Conservation (phyloP, 1,284 basidiomycete genomes). For the Psilocybe mexicana region DNA sequence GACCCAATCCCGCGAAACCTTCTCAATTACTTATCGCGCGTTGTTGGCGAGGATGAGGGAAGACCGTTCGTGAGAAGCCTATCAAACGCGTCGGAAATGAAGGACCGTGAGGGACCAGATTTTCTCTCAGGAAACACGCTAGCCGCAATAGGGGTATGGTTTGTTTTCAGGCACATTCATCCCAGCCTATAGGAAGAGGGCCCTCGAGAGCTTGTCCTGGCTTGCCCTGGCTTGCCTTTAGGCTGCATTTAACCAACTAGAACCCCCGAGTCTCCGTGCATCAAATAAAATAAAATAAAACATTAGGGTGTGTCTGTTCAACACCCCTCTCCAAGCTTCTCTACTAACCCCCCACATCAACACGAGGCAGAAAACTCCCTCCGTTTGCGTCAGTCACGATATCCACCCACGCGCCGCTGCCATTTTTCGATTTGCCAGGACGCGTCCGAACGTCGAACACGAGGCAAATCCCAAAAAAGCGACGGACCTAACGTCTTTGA, state of each 20-base stretch:
- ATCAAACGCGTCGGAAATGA: background rate
- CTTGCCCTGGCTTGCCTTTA: background rate
- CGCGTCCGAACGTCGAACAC: background rate
- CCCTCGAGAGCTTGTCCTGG: background rate
- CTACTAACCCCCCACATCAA: background rate
- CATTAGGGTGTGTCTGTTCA: background rate
- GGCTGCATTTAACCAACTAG: background rate
- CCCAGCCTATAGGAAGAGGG: background rate
- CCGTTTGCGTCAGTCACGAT: background rate
- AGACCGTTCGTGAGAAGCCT: background rate
- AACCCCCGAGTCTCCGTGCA: slow-evolving; percentile 1
- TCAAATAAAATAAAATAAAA: slow-evolving; percentile 2
- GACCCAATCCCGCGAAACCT: too few species aligned
- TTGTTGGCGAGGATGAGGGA: background rate
- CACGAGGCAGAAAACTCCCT: slow-evolving; percentile 2
- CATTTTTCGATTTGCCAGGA: background rate
- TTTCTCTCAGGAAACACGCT: background rate
- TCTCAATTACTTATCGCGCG: too few species aligned
- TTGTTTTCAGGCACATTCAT: slow-evolving; percentile 8
- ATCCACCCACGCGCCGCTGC: background rate
- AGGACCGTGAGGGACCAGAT: background rate
- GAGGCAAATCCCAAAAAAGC: slow-evolving; percentile 1
- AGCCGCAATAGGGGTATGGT: slow-evolving; percentile 6
- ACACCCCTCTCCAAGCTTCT: background rate
- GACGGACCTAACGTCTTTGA: background rate